phyloP scores from a whole-genome alignment of 345 rosid genomes.

The Excoecaria cochinchinensis region DNA sequence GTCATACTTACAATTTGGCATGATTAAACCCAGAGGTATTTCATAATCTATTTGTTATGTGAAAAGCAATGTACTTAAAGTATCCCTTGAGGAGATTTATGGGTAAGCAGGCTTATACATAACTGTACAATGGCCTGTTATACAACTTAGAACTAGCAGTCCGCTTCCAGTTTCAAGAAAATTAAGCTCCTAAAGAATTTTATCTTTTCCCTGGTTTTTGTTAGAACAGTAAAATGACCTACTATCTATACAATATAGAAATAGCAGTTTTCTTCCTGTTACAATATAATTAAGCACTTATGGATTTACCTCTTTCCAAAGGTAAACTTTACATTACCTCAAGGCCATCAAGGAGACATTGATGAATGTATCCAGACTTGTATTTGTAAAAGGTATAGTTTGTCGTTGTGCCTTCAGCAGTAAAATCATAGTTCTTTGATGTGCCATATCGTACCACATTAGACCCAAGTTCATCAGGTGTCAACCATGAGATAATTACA shows the following conservation, averaged over 20 bases:
- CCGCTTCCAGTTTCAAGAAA: not conserved
- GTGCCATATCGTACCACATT: conserved; percentile 62
- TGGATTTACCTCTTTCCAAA: conserved; percentile 10
- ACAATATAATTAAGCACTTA: conserved; percentile 13
- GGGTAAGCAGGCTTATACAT: too few relatives aligned
- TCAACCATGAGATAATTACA: conserved; percentile 86
- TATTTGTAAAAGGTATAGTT: conserved; percentile 79
- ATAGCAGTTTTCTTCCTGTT: not conserved
- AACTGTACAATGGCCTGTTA: not conserved
- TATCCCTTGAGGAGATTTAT: not conserved
- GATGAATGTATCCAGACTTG: conserved; percentile 85
- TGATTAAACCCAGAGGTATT: not conserved
- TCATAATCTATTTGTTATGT: not conserved
- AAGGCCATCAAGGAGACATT: conserved; percentile 70
- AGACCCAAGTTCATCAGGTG: conserved; percentile 62
- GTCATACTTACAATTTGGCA: conserved; percentile 7
- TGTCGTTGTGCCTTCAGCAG: conserved; percentile 55
- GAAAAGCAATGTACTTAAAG: not conserved
- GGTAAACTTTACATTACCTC: conserved; percentile 46
- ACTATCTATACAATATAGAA: not conserved
- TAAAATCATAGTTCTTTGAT: conserved; percentile 41
- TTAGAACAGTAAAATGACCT: not conserved
- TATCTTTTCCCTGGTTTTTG: not conserved
- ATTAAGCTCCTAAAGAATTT: not conserved
- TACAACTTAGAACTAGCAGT: not conserved